Percentiles rank a stretch among this genome's conserved stretches.
phyloP scores from a whole-genome alignment of 2,329 filamentous ascomycete species.

The Thyridium curvatum region DNA sequence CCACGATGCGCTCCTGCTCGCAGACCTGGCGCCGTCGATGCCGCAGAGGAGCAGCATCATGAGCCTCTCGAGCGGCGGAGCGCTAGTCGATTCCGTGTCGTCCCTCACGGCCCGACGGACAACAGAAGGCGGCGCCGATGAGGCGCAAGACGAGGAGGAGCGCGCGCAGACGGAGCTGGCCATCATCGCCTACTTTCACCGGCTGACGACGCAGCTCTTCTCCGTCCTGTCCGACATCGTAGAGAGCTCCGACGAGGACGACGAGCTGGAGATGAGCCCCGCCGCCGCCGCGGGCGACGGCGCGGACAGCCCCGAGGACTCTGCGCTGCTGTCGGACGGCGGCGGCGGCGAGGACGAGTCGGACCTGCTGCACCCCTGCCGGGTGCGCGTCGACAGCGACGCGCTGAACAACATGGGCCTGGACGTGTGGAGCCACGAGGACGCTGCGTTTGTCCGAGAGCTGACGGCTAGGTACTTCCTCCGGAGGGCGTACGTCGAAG shows the following conservation, averaged over 20 bases:
- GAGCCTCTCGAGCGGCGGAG: conserved; percentile 18
- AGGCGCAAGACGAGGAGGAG: conserved; percentile 34
- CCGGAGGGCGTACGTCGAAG: conserved; percentile 55
- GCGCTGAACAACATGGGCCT: conserved; percentile 68
- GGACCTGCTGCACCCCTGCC: conserved; percentile 18
- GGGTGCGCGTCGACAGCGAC: conserved; percentile 53
- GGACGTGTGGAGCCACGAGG: conserved; percentile 68
- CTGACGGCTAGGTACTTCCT: conserved; percentile 61
- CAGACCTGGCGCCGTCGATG: conserved; percentile 37
- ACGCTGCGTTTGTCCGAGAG: conserved; percentile 62
- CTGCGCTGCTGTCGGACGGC: neutral
- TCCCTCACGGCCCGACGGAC: conserved; percentile 32
- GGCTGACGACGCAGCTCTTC: conserved; percentile 62
- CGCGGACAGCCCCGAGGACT: conserved; percentile 14
- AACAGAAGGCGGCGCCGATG: conserved; percentile 13
- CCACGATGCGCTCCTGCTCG: conserved; percentile 49
- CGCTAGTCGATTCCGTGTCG: conserved; percentile 35
- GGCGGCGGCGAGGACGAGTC: conserved; percentile 1
- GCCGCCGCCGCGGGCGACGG: conserved; percentile 10
- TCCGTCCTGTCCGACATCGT: conserved; percentile 57
- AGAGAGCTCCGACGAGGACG: conserved; percentile 37
- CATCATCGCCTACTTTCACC: conserved; percentile 76
- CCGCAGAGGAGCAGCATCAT: conserved; percentile 6
- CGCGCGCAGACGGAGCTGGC: conserved; percentile 56
- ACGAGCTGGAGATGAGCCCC: conserved; percentile 17